These are phyloP conservation scores for Gossypium gossypioides DNA, from an alignment of 441 rosid species.

Conservation along the genomic window DNA sequence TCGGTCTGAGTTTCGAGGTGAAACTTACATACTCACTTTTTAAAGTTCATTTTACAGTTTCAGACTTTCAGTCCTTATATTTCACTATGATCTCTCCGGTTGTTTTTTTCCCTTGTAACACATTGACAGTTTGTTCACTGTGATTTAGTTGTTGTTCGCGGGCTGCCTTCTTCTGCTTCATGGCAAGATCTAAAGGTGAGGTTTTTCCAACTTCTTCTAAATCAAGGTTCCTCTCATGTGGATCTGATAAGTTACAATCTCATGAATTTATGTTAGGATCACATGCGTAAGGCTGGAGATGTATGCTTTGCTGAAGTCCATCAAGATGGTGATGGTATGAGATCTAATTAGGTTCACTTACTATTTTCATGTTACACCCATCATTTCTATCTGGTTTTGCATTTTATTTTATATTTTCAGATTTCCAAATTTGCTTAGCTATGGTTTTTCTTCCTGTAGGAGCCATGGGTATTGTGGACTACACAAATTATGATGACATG, in stretches of 20 bases:
- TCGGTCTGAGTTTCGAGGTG: constrained; percentile 36
- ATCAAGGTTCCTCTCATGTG: not conserved
- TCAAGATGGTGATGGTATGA: constrained; percentile 28
- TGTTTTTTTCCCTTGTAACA: not conserved
- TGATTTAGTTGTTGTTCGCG: constrained; percentile 26
- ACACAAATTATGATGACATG: constrained; percentile 15
- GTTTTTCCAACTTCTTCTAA: not conserved
- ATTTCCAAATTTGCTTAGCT: not conserved
- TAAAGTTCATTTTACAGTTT: not conserved
- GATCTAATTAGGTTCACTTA: not conserved
- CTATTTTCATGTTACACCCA: not conserved
- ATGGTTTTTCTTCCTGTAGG: not conserved
- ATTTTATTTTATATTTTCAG: not conserved
- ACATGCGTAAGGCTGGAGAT: constrained; percentile 36
- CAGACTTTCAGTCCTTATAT: not conserved
- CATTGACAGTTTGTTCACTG: not conserved
- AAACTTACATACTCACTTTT: not conserved
- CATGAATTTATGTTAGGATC: constrained; percentile 20
- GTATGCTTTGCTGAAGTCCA: constrained; percentile 34
- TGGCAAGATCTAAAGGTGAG: constrained; percentile 45
- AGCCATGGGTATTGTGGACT: constrained; percentile 12
- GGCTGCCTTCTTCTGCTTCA: constrained; percentile 40
- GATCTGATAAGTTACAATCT: not conserved
- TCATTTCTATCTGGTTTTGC: not conserved
- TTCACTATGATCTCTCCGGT: not conserved